Conservation (phyloP, 2,329 filamentous ascomycete genomes). For the Ramichloridium luteum region DNA sequence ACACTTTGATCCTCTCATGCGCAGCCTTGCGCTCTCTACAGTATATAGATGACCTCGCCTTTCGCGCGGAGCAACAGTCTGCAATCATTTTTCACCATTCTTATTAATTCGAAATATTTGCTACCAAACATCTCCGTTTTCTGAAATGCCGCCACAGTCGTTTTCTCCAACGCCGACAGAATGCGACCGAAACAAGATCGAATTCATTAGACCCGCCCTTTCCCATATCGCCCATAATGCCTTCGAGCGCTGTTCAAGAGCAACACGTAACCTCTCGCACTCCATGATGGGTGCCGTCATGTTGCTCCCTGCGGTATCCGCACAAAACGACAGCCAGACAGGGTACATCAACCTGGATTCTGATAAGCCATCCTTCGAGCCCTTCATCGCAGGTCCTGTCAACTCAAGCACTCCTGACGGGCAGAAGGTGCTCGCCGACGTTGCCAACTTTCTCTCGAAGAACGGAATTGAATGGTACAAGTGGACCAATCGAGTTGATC, state of each 20-base stretch:
- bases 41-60: no score
- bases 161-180: no score
- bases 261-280: neutral
- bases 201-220: neutral
- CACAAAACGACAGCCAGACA: neutral
- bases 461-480: neutral
- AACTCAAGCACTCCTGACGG: neutral
- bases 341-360: constrained; percentile 2
- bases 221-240: neutral
- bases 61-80: no score
- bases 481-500: constrained; percentile 2
- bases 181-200: no score
- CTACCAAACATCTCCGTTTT: no score
- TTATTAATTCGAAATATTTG: no score
- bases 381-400: neutral
- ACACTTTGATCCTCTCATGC: no score
- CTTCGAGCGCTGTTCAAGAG: neutral
- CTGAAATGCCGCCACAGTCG: no score
- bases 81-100: no score
- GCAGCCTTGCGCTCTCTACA: no score
- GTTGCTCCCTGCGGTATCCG: constrained; percentile 1
- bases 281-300: constrained; percentile 1
- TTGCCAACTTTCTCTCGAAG: constrained; percentile 2
- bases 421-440: constrained; percentile 3
- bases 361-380: neutral